These are phyloP conservation scores for Hyparrhenia diplandra DNA, from an alignment of 176 grass and related monocot genomes.

Conservation along the genomic window DNA sequence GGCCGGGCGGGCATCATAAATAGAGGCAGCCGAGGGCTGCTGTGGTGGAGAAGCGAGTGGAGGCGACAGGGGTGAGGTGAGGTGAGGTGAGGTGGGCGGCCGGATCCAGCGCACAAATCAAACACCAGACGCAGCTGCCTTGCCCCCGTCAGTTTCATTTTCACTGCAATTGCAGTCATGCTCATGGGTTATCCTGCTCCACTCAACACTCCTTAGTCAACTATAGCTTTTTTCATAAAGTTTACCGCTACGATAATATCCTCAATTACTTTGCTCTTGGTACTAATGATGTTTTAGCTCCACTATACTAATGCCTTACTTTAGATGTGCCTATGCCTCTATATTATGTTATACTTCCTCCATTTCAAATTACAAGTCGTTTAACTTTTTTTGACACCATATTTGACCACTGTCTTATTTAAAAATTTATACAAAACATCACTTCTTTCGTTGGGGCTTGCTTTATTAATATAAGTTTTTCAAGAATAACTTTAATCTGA, in stretches of 20 bases:
- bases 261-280: background rate
- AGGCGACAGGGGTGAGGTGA: background rate
- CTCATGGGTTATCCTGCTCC: background rate
- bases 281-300: background rate
- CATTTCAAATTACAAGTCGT: no score
- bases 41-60: constrained; percentile 5
- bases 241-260: background rate
- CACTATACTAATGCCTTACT: no score
- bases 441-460: no score
- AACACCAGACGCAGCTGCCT: background rate
- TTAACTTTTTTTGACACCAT: no score
- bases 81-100: no score
- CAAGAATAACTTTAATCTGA: no score
- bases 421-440: no score
- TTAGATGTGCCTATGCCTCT: background rate
- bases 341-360: no score
- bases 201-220: background rate
- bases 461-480: no score
- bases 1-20: no score
- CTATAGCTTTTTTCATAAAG: background rate
- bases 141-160: background rate
- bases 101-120: background rate
- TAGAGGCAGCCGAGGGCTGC: background rate
- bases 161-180: no score
- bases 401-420: no score